Evolutionary conservation across 2,329 filamentous ascomycete species (phyloP).

Genomic region (Neonectria ditissima): DNA sequence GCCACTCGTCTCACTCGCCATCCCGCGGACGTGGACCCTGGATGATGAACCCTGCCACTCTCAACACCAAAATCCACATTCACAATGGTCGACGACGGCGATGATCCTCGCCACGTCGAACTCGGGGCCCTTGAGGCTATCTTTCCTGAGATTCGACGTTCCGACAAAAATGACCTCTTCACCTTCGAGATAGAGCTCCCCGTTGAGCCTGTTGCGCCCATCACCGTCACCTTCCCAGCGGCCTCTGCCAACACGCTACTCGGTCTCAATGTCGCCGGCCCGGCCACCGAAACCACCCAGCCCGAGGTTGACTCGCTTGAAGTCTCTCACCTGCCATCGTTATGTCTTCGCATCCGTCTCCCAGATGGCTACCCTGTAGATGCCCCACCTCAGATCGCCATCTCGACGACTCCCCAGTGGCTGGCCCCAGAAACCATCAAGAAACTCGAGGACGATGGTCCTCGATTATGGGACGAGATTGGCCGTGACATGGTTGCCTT

Average conservation of each 20-base stretch:
- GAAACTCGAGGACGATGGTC: conserved; percentile 62
- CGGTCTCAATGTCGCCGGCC: conserved; percentile 21
- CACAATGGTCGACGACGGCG: conserved; percentile 55
- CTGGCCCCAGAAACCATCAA: conserved; percentile 61
- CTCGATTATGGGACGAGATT: conserved; percentile 71
- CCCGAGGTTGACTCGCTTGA: conserved; percentile 59
- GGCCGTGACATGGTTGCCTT: conserved; percentile 71
- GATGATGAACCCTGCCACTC: conserved; percentile 37
- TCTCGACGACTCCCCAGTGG: conserved; percentile 70
- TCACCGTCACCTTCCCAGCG: conserved; percentile 69
- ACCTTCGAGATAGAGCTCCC: conserved; percentile 68
- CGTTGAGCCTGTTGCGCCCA: conserved; percentile 64
- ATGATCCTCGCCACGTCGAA: conserved; percentile 68
- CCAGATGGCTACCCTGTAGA: conserved; percentile 69
- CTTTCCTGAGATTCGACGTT: conserved; percentile 71
- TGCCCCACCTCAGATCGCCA: conserved; percentile 60
- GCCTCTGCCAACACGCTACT: conserved; percentile 45
- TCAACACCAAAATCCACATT: conserved; percentile 25
- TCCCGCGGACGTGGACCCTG: neutral
- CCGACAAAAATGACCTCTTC: conserved; percentile 56
- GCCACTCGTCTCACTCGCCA: neutral
- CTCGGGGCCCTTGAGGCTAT: conserved; percentile 72
- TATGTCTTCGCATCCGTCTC: conserved; percentile 65
- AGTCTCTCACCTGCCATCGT: conserved; percentile 68
- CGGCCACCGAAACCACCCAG: conserved; percentile 29